Percentiles rank a stretch among this genome's conserved stretches.
These are phyloP conservation scores for Colletotrichum costaricense DNA, from an alignment of 2,329 filamentous ascomycete genomes.

Conservation along the genomic window DNA sequence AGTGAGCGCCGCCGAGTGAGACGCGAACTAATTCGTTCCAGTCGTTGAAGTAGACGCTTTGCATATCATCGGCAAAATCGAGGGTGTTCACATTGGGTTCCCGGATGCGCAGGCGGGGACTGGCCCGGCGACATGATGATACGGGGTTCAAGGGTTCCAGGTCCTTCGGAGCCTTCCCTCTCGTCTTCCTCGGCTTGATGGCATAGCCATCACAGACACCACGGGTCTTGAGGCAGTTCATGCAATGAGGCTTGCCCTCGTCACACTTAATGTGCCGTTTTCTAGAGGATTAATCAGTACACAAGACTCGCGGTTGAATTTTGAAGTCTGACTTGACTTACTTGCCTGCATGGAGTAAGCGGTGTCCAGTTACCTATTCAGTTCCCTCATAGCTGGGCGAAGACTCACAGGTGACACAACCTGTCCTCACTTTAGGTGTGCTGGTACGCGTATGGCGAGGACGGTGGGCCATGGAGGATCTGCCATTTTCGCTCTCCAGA, in stretches of 20 bases:
- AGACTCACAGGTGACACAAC: constrained; percentile 36
- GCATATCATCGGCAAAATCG: constrained; percentile 30
- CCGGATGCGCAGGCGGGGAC: neutral
- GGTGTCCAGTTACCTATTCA: neutral
- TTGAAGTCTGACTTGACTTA: constrained; percentile 1
- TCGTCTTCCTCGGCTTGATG: constrained; percentile 29
- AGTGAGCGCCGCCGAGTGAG: constrained; percentile 29
- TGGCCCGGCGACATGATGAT: neutral
- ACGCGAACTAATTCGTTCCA: constrained; percentile 31
- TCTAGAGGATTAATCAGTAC: neutral
- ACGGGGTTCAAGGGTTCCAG: neutral
- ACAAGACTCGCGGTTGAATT: neutral
- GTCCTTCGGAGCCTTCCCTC: neutral
- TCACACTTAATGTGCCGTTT: constrained; percentile 56
- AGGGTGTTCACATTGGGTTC: constrained; percentile 33
- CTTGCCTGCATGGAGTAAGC: constrained; percentile 30
- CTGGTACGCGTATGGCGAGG: constrained; percentile 35
- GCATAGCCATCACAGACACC: constrained; percentile 36
- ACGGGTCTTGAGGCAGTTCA: constrained; percentile 47
- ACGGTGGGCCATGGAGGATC: constrained; percentile 7
- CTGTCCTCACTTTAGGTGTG: constrained; percentile 36
- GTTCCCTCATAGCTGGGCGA: neutral
- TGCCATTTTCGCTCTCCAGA: constrained; percentile 10
- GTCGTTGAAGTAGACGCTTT: constrained; percentile 36
- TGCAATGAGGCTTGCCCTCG: constrained; percentile 53